These are phyloP conservation scores for Pluteus cervinus DNA, from an alignment of 768 basidiomycete species.

Conservation along the genomic window DNA sequence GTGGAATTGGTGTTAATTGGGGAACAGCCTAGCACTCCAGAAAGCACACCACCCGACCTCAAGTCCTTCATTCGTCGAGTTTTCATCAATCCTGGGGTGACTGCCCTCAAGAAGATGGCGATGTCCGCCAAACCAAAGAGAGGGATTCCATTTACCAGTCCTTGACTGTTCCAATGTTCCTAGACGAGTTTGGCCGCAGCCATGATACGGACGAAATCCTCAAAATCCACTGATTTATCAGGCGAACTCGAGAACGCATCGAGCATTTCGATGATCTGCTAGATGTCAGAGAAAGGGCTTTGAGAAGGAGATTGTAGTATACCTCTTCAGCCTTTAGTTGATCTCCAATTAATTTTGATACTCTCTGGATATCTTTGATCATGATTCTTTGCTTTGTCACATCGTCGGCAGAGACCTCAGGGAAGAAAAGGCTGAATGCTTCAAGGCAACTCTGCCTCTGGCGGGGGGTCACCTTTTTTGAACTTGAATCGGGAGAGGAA, in stretches of 20 bases:
- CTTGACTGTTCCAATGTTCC: too few relatives aligned
- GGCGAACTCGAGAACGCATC: slow-evolving; percentile 64
- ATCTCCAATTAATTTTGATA: slow-evolving; percentile 60
- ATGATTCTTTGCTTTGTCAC: slow-evolving; percentile 49
- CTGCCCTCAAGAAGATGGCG: too few relatives aligned
- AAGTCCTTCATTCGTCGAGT: too few relatives aligned
- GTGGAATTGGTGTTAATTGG: too few relatives aligned
- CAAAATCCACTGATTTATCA: slow-evolving; percentile 62
- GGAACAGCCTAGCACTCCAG: too few relatives aligned
- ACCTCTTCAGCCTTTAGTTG: slow-evolving; percentile 75
- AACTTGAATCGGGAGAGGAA: slow-evolving; percentile 6
- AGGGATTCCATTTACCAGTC: too few relatives aligned
- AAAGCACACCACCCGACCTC: too few relatives aligned
- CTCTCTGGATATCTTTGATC: slow-evolving; percentile 60
- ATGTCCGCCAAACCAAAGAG: too few relatives aligned
- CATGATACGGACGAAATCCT: slow-evolving; percentile 78
- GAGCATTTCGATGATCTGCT: slow-evolving; percentile 75
- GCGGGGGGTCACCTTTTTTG: slow-evolving; percentile 34
- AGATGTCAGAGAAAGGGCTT: neutral
- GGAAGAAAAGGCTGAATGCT: slow-evolving; percentile 74
- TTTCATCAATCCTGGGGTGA: too few relatives aligned
- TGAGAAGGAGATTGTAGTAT: slow-evolving; percentile 11
- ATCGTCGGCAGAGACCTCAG: slow-evolving; percentile 37
- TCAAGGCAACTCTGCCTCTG: slow-evolving; percentile 50
- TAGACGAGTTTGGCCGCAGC: slow-evolving; percentile 49